Evolutionary conservation across 1,139 yeast genomes (phyloP), one percentile per base, ranked within the genome.

Genomic region (Diutina sp.): DNA sequence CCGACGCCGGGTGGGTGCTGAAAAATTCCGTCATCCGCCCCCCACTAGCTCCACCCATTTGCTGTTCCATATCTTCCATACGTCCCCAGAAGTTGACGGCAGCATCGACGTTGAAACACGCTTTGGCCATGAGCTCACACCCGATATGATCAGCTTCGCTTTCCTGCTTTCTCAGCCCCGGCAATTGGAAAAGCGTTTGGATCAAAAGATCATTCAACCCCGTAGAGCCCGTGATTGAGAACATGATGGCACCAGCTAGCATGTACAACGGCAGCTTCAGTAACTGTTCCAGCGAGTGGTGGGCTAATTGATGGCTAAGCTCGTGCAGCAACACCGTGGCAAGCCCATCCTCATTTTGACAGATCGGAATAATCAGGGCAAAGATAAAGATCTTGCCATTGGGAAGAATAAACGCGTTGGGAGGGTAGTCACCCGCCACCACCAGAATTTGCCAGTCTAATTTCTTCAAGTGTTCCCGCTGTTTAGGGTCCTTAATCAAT

Each of bases 101-200:
- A 62, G 84, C 87, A 12, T 71, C 69, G 4, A 96, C 90, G 61
- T 90, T 72, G 68, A 78, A 93, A 67, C 99, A 95, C 51, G 96
- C 96, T 59, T 83, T 74, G 2, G 97, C 83, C 96, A 93, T 87
- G 61, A 91, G 76, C 82, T 90, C 87, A 60, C 95, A 74, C 0
- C 99, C 99, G 48, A 93, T 91, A 63, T 85, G 85, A 67, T 93
- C 99, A 0, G 99, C 99, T 67, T 93, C 99, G 0, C 90, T 80
- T 69, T 93, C 99, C 96, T 89, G 89, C 61, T 83, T 90, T 64
- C 99, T 76, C 1, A 95, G 86, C 0, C 95, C 88, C 0, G 97
- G 97, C 79, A 86, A 80, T 61, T 82, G 80, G 54, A 91, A 68
- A 35, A 84, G 68, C 0, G 90, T 78, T 38, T 78, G 78, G 28